phyloP scores from a whole-genome alignment of 129 eudicot genomes.

The Tagetes erecta region DNA sequence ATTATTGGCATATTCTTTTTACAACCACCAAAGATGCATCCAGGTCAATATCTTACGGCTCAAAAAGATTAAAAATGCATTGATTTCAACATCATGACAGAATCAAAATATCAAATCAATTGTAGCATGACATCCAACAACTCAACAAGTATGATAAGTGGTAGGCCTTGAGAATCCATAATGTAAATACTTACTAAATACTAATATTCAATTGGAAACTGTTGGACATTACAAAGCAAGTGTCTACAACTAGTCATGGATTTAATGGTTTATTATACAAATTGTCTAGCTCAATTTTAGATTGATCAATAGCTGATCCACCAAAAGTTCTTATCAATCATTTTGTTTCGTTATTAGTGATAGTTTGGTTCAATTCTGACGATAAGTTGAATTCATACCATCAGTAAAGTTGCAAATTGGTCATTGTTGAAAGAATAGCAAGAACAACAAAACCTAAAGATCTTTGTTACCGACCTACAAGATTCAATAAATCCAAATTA shows the following conservation, averaged over 20 bases:
- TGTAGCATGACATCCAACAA: slow-evolving; percentile 27
- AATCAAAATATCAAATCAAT: slow-evolving; percentile 18
- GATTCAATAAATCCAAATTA: neutral
- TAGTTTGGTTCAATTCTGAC: neutral
- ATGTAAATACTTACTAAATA: slow-evolving; percentile 1
- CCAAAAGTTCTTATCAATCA: slow-evolving; percentile 11
- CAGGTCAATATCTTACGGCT: slow-evolving; percentile 27
- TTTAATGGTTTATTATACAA: slow-evolving; percentile 7
- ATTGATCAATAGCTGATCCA: neutral
- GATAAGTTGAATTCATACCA: neutral
- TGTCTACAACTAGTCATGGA: neutral
- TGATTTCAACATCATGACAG: slow-evolving; percentile 24
- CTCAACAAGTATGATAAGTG: neutral
- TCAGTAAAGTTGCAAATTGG: too few species aligned
- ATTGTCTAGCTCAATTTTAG: neutral
- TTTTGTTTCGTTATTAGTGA: neutral
- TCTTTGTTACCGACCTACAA: neutral
- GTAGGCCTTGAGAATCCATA: slow-evolving; percentile 30
- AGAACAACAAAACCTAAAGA: neutral
- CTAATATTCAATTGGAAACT: slow-evolving; percentile 27
- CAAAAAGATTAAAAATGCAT: slow-evolving; percentile 23
- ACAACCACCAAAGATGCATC: slow-evolving; percentile 16
- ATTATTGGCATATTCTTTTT: slow-evolving; percentile 21
- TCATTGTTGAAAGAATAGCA: neutral
- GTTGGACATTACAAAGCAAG: slow-evolving; percentile 18